Evolutionary conservation across 441 rosid species (phyloP).

Genomic region (Manihot esculenta): DNA sequence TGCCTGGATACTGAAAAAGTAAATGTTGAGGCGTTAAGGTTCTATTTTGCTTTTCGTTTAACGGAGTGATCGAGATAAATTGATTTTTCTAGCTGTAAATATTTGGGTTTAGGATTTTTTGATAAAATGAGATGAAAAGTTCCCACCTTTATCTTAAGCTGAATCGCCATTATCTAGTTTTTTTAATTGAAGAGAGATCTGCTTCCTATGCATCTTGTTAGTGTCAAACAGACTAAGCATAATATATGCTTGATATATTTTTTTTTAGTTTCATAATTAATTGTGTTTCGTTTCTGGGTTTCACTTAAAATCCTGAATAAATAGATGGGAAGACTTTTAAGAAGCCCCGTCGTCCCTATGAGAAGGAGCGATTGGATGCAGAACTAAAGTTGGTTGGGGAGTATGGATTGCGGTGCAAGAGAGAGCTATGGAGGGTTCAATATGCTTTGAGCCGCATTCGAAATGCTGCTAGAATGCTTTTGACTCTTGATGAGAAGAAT

Average conservation of each 20-base stretch:
- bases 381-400: conserved; percentile 81
- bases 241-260: too few relatives aligned
- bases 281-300: background rate
- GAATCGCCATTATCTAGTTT: too few relatives aligned
- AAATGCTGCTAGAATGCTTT: conserved; percentile 79
- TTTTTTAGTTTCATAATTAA: background rate
- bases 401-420: conserved; percentile 81
- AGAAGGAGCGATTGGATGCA: conserved; percentile 89
- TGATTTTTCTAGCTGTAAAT: background rate
- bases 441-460: conserved; percentile 78
- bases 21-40: too few relatives aligned
- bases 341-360: conserved; percentile 89
- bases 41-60: background rate
- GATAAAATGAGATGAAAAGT: background rate
- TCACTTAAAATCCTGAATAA: background rate
- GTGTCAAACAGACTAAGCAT: too few relatives aligned
- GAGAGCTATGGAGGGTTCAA: conserved; percentile 95
- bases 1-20: too few relatives aligned
- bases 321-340: conserved; percentile 87
- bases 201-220: too few relatives aligned
- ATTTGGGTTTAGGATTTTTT: background rate
- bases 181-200: background rate
- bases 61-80: background rate
- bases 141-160: too few relatives aligned
- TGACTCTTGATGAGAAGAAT: conserved; percentile 85